Evolutionary conservation across 495 filamentous ascomycete genomes (phyloP).

Genomic region (Penicillium lagena): DNA sequence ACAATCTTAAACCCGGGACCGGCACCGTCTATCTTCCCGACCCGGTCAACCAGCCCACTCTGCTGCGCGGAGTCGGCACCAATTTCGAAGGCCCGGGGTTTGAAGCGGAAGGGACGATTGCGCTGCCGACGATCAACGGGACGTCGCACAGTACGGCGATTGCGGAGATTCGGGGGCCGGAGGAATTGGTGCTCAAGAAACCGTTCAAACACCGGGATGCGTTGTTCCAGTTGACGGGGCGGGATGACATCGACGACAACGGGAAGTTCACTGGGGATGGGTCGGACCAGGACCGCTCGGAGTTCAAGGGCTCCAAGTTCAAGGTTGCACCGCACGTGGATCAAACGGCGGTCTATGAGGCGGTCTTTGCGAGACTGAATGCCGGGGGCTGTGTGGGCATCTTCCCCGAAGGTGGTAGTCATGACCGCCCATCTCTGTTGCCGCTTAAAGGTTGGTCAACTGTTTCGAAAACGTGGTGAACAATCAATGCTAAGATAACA

Average conservation of each 20-base stretch:
- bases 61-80: conserved; percentile 79
- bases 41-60: conserved; percentile 73
- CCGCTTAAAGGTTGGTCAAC: conserved; percentile 69
- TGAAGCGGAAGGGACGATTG: conserved; percentile 74
- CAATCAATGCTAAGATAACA: too few species aligned
- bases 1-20: conserved; percentile 69
- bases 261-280: conserved; percentile 45
- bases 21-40: conserved; percentile 91
- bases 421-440: conserved; percentile 88
- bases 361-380: conserved; percentile 77
- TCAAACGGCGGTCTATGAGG: conserved; percentile 87
- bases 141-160: conserved; percentile 74
- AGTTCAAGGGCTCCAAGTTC: conserved; percentile 72
- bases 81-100: conserved; percentile 71
- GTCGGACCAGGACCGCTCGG: conserved; percentile 24
- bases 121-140: conserved; percentile 77
- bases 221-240: conserved; percentile 71
- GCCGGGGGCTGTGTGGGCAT: conserved; percentile 89
- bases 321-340: conserved; percentile 91
- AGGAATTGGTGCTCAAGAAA: conserved; percentile 82
- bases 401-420: conserved; percentile 95
- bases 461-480: neutral
- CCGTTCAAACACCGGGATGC: conserved; percentile 67
- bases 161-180: conserved; percentile 66
- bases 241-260: conserved; percentile 56